These are phyloP conservation scores for Colletotrichum neosansevieriae DNA, from an alignment of 2,329 filamentous ascomycete genomes.

Conservation along the genomic window DNA sequence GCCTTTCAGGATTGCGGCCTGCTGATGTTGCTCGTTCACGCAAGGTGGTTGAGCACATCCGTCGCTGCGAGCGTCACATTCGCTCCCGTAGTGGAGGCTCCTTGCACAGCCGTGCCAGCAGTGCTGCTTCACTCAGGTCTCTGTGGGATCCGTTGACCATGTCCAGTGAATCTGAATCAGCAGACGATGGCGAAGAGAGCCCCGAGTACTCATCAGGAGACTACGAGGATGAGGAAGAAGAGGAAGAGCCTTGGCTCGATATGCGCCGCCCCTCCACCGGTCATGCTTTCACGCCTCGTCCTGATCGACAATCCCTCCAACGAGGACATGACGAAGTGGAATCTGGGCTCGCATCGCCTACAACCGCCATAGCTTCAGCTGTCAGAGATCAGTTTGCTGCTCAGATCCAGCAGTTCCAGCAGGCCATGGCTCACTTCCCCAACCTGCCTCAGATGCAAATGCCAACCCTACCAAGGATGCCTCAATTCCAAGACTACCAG, in stretches of 20 bases:
- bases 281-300: conserved; percentile 43
- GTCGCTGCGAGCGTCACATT: conserved; percentile 70
- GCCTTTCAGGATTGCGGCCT: conserved; percentile 76
- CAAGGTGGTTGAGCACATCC: conserved; percentile 72
- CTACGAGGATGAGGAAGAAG: conserved; percentile 57
- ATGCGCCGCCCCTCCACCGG: conserved; percentile 50
- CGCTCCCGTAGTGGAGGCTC: conserved; percentile 76
- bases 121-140: conserved; percentile 74
- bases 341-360: conserved; percentile 62
- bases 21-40: conserved; percentile 77
- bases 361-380: conserved; percentile 73
- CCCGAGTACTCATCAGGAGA: conserved; percentile 60
- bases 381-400: conserved; percentile 80
- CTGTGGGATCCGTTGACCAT: conserved; percentile 70
- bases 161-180: conserved; percentile 56
- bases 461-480: conserved; percentile 67
- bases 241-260: conserved; percentile 54
- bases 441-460: conserved; percentile 71
- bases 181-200: conserved; percentile 55
- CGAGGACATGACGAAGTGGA: conserved; percentile 38
- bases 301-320: conserved; percentile 32
- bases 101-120: conserved; percentile 71
- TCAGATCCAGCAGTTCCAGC: conserved; percentile 82
- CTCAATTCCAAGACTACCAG: conserved; percentile 78
- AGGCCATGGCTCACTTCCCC: conserved; percentile 72